Evolutionary conservation across 257 asterid genomes (phyloP).

Genomic region (Pogostemon cablin): DNA sequence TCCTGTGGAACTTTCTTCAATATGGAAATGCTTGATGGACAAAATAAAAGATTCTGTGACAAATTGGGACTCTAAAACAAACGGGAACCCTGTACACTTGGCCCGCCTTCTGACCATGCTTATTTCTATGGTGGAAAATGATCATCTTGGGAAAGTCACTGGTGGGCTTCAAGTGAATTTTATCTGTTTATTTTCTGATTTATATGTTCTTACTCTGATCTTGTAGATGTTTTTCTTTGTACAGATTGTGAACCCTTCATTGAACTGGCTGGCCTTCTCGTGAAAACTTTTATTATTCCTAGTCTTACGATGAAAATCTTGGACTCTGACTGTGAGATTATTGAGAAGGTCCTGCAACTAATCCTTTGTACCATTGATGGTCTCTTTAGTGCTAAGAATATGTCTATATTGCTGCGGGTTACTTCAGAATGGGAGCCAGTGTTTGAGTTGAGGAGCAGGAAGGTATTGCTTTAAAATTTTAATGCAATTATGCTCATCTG

Average conservation of each 20-base stretch:
- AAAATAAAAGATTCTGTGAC: conserved; percentile 52
- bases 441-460: conserved; percentile 57
- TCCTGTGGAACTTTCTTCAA: conserved; percentile 45
- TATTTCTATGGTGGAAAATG: conserved; percentile 55
- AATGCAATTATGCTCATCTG: conserved; percentile 25
- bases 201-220: conserved; percentile 29
- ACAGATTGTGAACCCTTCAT: conserved; percentile 64
- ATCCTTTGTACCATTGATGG: conserved; percentile 70
- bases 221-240: conserved; percentile 21
- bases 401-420: conserved; percentile 44
- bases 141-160: conserved; percentile 49
- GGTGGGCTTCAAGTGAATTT: conserved; percentile 50
- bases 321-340: conserved; percentile 46
- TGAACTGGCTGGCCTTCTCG: conserved; percentile 55
- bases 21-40: conserved; percentile 58
- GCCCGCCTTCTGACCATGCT: conserved; percentile 67
- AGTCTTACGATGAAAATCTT: conserved; percentile 36
- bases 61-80: conserved; percentile 41
- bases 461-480: conserved; percentile 55
- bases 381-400: conserved; percentile 46
- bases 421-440: conserved; percentile 62
- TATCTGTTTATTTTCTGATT: conserved; percentile 18
- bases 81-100: conserved; percentile 47
- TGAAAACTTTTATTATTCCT: conserved; percentile 54
- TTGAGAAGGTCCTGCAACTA: conserved; percentile 61